These are phyloP conservation scores for Termitomyces eurrhizus DNA, from an alignment of 768 basidiomycete species.

Conservation along the genomic window DNA sequence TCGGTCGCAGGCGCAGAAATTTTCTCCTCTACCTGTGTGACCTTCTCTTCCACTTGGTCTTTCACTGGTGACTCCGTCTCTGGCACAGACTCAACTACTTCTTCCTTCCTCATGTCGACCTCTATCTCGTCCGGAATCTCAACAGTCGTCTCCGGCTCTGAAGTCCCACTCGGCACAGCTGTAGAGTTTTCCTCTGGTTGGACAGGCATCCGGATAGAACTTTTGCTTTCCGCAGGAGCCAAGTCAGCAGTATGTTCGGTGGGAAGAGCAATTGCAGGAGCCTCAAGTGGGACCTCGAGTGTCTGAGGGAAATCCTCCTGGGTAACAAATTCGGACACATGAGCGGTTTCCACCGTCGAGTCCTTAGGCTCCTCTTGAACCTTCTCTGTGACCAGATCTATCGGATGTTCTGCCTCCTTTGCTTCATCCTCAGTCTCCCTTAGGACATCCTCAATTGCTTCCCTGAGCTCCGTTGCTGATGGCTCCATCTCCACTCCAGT, in stretches of 20 bases:
- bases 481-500: neutral
- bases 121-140: conserved; percentile 3
- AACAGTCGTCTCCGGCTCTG: neutral
- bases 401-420: neutral
- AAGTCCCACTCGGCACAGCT: neutral
- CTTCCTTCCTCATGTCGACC: neutral
- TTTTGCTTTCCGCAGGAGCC: neutral
- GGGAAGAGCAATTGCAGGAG: neutral
- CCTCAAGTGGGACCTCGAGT: neutral
- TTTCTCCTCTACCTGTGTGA: neutral
- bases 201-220: neutral
- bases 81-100: neutral
- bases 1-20: neutral
- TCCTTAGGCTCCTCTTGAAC: neutral
- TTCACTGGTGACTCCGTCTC: neutral
- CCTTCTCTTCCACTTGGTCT: neutral
- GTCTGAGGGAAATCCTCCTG: neutral
- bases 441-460: neutral
- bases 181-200: neutral
- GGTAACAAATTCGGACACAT: neutral
- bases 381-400: neutral
- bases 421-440: neutral
- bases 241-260: neutral
- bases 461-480: neutral
- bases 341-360: neutral